These are phyloP conservation scores for Talaromyces marneffei DNA, from an alignment of 2,329 filamentous ascomycete species.

Conservation along the genomic window DNA sequence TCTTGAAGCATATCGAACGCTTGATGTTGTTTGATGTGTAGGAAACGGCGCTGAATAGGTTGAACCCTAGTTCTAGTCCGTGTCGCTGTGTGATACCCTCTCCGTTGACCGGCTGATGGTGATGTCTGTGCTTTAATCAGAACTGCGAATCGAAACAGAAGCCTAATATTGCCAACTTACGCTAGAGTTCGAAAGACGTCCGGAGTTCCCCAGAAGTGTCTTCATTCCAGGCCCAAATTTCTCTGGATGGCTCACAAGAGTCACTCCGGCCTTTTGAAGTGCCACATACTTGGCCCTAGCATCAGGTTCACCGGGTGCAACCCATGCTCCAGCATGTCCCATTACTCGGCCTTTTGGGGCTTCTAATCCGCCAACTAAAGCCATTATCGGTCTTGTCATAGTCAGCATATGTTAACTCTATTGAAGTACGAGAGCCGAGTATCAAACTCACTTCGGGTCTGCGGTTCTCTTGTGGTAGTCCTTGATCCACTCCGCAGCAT, in stretches of 20 bases:
- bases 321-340: conserved; percentile 74
- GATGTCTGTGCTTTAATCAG: conserved; percentile 20
- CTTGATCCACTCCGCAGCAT: conserved; percentile 67
- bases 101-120: conserved; percentile 35
- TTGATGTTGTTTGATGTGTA: conserved; percentile 52
- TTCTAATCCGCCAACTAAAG: conserved; percentile 61
- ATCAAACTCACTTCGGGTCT: conserved; percentile 56
- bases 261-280: conserved; percentile 60
- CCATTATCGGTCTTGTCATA: conserved; percentile 59
- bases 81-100: conserved; percentile 48
- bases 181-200: conserved; percentile 20
- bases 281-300: conserved; percentile 61
- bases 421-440: background rate
- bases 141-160: background rate
- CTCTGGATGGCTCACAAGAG: conserved; percentile 69
- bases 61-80: conserved; percentile 14
- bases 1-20: conserved; percentile 53
- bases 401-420: background rate
- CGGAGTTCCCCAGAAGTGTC: conserved; percentile 47
- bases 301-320: conserved; percentile 59
- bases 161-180: conserved; percentile 19
- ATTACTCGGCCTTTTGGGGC: conserved; percentile 63
- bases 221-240: conserved; percentile 67
- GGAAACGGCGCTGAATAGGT: conserved; percentile 41
- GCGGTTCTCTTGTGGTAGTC: conserved; percentile 54